Conservation (phyloP, 352 stramenopile species). For the Globisporangium yorkense region DNA sequence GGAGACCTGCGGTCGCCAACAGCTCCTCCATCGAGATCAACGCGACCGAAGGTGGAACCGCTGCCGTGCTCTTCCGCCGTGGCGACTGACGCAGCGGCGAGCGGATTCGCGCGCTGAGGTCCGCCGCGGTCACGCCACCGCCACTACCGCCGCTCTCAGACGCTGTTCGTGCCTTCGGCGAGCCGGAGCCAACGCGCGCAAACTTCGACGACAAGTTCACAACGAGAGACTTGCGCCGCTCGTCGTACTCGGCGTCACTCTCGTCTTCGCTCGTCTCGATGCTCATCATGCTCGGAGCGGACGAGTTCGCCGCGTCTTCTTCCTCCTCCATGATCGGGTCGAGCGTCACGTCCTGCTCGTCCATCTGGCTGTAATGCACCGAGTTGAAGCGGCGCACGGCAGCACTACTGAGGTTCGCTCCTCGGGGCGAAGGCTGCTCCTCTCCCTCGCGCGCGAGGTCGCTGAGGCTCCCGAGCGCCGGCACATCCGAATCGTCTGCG, state of each 20-base stretch:
- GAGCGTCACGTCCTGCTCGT: conserved; percentile 39
- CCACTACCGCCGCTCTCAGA: neutral
- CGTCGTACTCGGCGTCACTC: conserved; percentile 49
- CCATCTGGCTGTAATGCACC: conserved; percentile 14
- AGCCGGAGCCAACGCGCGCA: conserved; percentile 40
- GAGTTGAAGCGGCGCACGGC: conserved; percentile 12
- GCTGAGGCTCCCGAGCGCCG: conserved; percentile 13
- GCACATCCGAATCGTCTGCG: conserved; percentile 18
- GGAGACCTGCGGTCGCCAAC: conserved; percentile 24
- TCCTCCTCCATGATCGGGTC: conserved; percentile 64
- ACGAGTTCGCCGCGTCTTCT: conserved; percentile 45
- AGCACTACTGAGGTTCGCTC: conserved; percentile 5
- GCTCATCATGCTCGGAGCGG: conserved; percentile 70
- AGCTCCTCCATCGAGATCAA: conserved; percentile 42
- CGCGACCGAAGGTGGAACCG: neutral
- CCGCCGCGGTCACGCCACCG: conserved; percentile 7
- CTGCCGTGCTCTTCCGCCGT: conserved; percentile 1
- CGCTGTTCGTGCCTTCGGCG: conserved; percentile 1
- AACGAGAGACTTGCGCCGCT: conserved; percentile 45
- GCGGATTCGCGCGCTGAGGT: conserved; percentile 10
- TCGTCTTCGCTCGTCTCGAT: conserved; percentile 49
- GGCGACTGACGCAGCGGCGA: conserved; percentile 12
- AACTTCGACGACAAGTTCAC: conserved; percentile 77
- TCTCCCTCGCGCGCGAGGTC: conserved; percentile 22
- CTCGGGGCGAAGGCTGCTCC: conserved; percentile 6